Base-by-base conservation (phyloP, 2,329 filamentous ascomycete species). In the Hypoxylon sp. region DNA sequence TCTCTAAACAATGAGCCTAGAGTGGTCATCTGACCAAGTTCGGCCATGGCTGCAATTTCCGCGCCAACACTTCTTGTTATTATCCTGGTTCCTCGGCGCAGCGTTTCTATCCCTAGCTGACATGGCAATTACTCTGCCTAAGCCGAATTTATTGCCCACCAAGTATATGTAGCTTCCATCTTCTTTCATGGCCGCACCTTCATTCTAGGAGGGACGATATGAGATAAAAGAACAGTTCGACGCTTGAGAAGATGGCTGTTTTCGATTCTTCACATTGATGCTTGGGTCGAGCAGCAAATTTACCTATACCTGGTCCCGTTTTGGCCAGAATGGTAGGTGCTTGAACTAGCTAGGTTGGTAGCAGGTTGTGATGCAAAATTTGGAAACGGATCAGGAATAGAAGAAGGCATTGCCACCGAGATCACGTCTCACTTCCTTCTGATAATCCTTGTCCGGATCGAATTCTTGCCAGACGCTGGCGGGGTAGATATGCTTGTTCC, bases 401-500 rank as follows among this genome's bases (percentile, higher is more conserved):
- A 99, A 99, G 79, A 98, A 98, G 0, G 93, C 89, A 80, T 99
- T 99, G 11, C 96, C 96, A 60, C 93, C 90, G 11, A 87, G 87
- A 81, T 99, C 96, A 75, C 93, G 92, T 74, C 93, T 88, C 41
- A 94, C 87, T 72, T 93, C 89, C 70, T 84, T 86, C 75, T 89
- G 87, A 81, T 97, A 97, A 75, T 98, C 92, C 79, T 92, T 93
- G 67, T 93, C 93, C 0, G 94, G 91, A 72, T 97, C 94, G 78
- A 97, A 99, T 69, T 97, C 92, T 74, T 94, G 93, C 96, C 96
- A 99, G 50, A 95, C 87, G 77, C 93, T 98, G 19, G 95, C 95
- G 0, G 96, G 96, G 78, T 95, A 99, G 63, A 99, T 98, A 80
- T 99, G 96, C 81, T 98, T 99, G 79, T 98, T 98, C 76, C 90